These are phyloP conservation scores for Gentiana macrophylla DNA, from an alignment of 257 asterid genomes.

Conservation along the genomic window DNA sequence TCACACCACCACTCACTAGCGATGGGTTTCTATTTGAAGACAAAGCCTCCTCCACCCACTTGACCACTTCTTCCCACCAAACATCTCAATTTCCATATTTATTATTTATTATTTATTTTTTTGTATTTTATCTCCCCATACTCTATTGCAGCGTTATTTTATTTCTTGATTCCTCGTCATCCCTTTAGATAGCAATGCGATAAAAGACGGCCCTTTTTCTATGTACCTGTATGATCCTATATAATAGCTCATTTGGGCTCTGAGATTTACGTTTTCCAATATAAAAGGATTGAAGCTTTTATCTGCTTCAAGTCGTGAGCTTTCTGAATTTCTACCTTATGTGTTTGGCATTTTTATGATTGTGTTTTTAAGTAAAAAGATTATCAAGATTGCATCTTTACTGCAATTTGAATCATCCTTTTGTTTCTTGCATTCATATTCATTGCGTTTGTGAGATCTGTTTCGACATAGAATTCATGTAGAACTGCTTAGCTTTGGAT, in stretches of 20 bases:
- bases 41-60: conserved; percentile 84
- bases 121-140: not conserved
- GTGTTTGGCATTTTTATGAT: not conserved
- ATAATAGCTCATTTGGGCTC: conserved; percentile 11
- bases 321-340: not conserved
- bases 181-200: conserved; percentile 3
- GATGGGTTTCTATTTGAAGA: conserved; percentile 50
- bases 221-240: conserved; percentile 15
- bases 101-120: not conserved
- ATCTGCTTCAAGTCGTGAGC: conserved; percentile 15
- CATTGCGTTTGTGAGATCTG: conserved; percentile 2
- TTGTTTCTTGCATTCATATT: not conserved
- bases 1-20: conserved; percentile 57
- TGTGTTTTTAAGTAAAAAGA: not conserved
- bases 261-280: conserved; percentile 5
- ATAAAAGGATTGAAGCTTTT: conserved; percentile 10
- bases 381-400: conserved; percentile 11
- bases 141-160: too few relatives aligned
- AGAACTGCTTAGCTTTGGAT: not conserved
- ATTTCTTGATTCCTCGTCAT: not conserved
- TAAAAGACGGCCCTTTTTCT: not conserved
- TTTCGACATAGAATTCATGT: not conserved
- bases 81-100: conserved; percentile 7
- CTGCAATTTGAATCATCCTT: not conserved
- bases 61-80: conserved; percentile 49